phyloP scores from a whole-genome alignment of 2,329 filamentous ascomycete genomes.

The Trichoderma gracile region DNA sequence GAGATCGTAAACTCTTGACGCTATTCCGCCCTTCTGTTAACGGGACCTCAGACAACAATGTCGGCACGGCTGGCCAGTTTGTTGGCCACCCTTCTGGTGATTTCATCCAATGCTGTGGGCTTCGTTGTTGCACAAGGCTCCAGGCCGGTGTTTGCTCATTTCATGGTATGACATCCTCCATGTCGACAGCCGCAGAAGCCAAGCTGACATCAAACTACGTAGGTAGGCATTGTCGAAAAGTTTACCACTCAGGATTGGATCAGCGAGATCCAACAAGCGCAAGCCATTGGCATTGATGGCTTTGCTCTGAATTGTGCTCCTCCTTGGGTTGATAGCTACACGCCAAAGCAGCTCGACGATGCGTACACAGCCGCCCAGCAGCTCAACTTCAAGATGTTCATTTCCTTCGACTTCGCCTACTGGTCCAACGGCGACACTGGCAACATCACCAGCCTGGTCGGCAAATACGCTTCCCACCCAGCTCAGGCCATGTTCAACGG shows the following conservation, averaged over 20 bases:
- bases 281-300: conserved; percentile 31
- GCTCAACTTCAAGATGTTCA: conserved; percentile 30
- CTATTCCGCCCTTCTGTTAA: not conserved
- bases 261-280: conserved; percentile 29
- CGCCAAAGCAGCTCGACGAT: conserved; percentile 29
- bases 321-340: conserved; percentile 30
- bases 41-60: not conserved
- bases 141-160: conserved; percentile 25
- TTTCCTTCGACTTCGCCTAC: conserved; percentile 33
- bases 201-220: not conserved
- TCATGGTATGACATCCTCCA: conserved; percentile 17
- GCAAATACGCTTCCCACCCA: conserved; percentile 27
- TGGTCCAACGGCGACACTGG: conserved; percentile 30
- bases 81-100: conserved; percentile 6
- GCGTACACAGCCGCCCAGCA: conserved; percentile 29
- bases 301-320: conserved; percentile 32
- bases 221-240: conserved; percentile 31
- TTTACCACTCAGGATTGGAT: conserved; percentile 31
- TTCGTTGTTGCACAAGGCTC: conserved; percentile 7
- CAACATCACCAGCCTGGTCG: conserved; percentile 28
- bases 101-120: not conserved
- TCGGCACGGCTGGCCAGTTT: not conserved
- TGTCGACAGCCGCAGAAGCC: not conserved
- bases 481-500: conserved; percentile 30
- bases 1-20: not conserved